These are phyloP conservation scores for Clitopilus passeckerianus DNA, from an alignment of 768 basidiomycete genomes.

Conservation along the genomic window DNA sequence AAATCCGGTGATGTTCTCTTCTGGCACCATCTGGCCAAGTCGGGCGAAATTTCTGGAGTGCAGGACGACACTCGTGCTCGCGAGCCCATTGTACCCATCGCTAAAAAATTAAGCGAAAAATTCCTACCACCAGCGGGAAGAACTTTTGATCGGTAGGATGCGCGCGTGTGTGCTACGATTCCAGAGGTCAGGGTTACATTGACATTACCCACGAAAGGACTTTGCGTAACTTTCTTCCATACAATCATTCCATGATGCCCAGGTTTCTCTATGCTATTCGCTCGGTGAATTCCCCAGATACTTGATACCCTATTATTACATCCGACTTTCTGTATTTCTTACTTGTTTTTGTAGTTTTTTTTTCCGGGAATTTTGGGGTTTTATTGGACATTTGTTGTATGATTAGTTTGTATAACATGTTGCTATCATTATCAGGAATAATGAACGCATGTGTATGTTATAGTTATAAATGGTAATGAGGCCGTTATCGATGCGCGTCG, in stretches of 20 bases:
- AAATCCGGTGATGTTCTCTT: conserved; percentile 59
- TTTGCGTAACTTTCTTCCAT: background rate
- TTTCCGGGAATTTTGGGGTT: background rate
- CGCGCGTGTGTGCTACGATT: background rate
- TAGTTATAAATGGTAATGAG: background rate
- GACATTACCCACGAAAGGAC: background rate
- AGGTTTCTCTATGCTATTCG: background rate
- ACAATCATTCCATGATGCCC: background rate
- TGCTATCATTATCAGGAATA: background rate
- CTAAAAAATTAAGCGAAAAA: background rate
- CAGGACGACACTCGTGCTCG: conserved; percentile 58
- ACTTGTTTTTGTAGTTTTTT: background rate
- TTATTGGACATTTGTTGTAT: background rate
- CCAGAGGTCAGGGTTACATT: background rate
- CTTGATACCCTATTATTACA: background rate
- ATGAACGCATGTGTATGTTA: background rate
- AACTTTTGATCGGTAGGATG: background rate
- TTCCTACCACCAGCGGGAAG: conserved; percentile 4
- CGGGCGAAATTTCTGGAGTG: conserved; percentile 70
- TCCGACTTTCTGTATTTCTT: background rate
- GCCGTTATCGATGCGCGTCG: background rate
- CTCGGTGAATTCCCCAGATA: background rate
- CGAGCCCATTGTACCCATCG: conserved; percentile 10
- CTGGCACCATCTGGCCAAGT: conserved; percentile 72
- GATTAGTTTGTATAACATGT: background rate